Conservation (phyloP, 345 rosid species). For the Gossypium arboreum region DNA sequence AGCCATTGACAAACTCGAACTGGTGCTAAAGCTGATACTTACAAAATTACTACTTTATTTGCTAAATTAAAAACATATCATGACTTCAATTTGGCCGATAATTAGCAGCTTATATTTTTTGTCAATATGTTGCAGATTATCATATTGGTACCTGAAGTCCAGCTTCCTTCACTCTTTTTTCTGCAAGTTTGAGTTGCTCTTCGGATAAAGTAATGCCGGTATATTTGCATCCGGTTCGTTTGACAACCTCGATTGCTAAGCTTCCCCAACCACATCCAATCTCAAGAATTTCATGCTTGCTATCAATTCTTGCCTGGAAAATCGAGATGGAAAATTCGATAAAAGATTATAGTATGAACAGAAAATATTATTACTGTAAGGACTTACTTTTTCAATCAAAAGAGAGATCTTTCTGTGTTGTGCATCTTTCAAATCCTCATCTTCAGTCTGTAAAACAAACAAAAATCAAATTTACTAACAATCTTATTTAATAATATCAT, state of each 20-base stretch:
- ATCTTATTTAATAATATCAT: not conserved
- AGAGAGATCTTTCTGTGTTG: conserved; percentile 71
- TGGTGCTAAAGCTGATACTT: not conserved
- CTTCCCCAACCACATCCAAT: conserved; percentile 97
- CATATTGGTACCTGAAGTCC: conserved; percentile 61
- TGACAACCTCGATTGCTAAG: conserved; percentile 80
- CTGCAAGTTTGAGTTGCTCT: conserved; percentile 71
- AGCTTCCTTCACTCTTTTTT: conserved; percentile 70
- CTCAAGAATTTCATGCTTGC: conserved; percentile 67
- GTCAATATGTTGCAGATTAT: not conserved
- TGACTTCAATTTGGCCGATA: not conserved
- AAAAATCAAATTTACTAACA: not conserved
- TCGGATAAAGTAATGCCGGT: conserved; percentile 78
- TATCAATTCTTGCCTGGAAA: conserved; percentile 52
- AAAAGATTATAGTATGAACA: not conserved
- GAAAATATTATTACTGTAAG: not conserved
- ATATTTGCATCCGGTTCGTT: conserved; percentile 79
- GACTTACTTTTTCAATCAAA: conserved; percentile 63
- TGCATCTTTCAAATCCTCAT: conserved; percentile 67
- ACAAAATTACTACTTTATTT: not conserved
- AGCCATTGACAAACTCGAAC: not conserved
- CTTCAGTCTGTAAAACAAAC: conserved; percentile 36
- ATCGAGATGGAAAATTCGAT: not conserved
- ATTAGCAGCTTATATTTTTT: not conserved
- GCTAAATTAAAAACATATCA: not conserved